phyloP scores from a whole-genome alignment of 2,329 filamentous ascomycete species.

The Lachnellula suecica region DNA sequence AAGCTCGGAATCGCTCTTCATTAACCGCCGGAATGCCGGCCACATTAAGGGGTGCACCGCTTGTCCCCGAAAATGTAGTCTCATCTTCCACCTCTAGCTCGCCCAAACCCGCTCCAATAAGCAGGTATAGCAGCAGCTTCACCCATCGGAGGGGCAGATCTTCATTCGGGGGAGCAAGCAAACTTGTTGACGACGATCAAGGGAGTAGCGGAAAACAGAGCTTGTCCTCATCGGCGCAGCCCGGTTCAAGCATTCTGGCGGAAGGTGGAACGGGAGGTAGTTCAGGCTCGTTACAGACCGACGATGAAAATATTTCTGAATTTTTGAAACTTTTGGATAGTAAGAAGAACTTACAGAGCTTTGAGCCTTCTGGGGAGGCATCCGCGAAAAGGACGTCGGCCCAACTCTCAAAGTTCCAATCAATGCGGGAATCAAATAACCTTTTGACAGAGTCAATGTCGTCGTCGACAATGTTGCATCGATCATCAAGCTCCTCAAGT shows the following conservation, averaged over 20 bases:
- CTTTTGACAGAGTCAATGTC: constrained; percentile 91
- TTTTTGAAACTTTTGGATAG: constrained; percentile 88
- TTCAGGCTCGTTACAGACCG: constrained; percentile 67
- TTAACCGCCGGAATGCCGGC: constrained; percentile 74
- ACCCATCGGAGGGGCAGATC: constrained; percentile 77
- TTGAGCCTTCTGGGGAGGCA: constrained; percentile 68
- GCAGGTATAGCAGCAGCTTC: constrained; percentile 92
- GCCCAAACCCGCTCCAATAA: constrained; percentile 74
- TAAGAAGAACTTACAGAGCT: constrained; percentile 81
- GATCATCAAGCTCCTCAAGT: constrained; percentile 74
- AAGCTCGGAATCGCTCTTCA: constrained; percentile 68
- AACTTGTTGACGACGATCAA: constrained; percentile 67
- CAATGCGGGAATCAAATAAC: constrained; percentile 86
- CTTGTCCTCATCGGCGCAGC: constrained; percentile 66
- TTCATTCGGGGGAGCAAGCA: constrained; percentile 73
- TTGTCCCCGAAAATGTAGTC: constrained; percentile 58
- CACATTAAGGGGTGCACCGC: constrained; percentile 65
- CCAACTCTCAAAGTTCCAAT: constrained; percentile 80
- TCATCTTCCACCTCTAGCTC: constrained; percentile 71
- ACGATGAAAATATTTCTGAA: constrained; percentile 91
- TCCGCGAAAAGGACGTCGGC: constrained; percentile 74
- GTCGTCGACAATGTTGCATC: constrained; percentile 80
- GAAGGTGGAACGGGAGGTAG: constrained; percentile 66
- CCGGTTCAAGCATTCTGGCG: constrained; percentile 76
- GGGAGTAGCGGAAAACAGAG: constrained; percentile 79